Evolutionary conservation across 2,329 filamentous ascomycete species (phyloP).

Genomic region (Pseudopyricularia javanii): DNA sequence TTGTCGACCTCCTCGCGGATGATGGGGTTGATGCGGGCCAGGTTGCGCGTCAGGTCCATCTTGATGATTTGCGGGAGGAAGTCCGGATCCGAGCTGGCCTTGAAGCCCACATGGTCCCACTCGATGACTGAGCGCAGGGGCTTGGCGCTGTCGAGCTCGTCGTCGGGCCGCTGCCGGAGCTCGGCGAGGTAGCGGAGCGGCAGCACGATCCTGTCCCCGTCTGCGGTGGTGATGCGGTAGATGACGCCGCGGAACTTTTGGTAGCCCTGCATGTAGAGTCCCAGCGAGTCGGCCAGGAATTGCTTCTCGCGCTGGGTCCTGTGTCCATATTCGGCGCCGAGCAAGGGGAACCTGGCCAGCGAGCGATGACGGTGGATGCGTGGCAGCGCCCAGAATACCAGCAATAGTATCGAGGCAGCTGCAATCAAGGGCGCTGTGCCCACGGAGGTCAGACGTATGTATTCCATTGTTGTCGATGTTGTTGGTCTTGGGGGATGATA

Average conservation of each 20-base stretch:
- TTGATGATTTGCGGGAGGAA: background rate
- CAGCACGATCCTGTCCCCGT: conserved; percentile 15
- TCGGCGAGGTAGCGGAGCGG: conserved; percentile 15
- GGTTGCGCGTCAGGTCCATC: conserved; percentile 4
- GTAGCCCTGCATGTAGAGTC: conserved; percentile 2
- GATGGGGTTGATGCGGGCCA: conserved; percentile 17
- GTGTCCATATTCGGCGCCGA: background rate
- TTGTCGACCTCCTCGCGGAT: conserved; percentile 24
- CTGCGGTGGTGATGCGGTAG: conserved; percentile 1
- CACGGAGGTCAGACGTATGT: background rate
- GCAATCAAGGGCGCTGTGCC: background rate
- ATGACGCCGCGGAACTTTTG: background rate
- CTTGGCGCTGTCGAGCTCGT: conserved; percentile 12
- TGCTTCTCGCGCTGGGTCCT: background rate
- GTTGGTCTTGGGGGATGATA: background rate
- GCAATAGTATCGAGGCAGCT: background rate
- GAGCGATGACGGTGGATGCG: background rate
- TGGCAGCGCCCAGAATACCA: background rate
- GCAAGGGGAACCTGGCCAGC: background rate
- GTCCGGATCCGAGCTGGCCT: background rate
- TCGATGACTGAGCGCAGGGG: background rate
- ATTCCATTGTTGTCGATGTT: background rate
- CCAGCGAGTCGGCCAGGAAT: background rate
- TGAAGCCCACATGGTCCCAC: background rate
- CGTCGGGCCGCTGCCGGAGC: conserved; percentile 14